phyloP scores from a whole-genome alignment of 106 monocot species.

The Triglochin maritima region DNA sequence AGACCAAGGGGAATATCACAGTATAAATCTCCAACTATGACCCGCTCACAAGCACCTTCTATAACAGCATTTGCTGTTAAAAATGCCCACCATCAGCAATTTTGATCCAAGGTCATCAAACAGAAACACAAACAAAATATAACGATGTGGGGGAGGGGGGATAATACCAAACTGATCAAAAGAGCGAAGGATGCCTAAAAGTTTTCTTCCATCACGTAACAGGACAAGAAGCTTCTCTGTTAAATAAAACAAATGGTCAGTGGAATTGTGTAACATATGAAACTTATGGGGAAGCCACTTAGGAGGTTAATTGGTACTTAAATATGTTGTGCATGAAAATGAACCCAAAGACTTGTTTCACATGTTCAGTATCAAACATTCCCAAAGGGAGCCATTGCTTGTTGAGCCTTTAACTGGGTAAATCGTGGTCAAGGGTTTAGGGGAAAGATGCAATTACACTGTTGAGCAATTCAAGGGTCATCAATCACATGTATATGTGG shows the following conservation, averaged over 20 bases:
- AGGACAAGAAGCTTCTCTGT: conserved; percentile 91
- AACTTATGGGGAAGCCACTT: not conserved
- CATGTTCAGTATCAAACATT: no score
- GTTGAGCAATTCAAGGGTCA: no score
- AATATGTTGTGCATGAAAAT: not conserved
- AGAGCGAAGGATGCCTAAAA: conserved; percentile 90
- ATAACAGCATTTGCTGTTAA: conserved; percentile 90
- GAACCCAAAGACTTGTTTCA: no score
- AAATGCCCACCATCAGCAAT: not conserved
- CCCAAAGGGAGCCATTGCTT: no score
- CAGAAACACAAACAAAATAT: no score
- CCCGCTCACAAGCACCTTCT: conserved; percentile 84
- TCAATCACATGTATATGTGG: no score
- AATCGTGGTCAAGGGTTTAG: no score
- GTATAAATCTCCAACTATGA: conserved; percentile 84
- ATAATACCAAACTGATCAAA: conserved; percentile 96
- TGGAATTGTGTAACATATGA: not conserved
- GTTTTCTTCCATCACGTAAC: conserved; percentile 85
- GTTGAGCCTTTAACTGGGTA: no score
- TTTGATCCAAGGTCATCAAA: not conserved
- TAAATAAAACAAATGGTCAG: conserved; percentile 1
- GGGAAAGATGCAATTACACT: no score
- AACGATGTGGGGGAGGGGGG: not conserved
- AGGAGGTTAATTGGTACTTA: not conserved
- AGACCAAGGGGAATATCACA: conserved; percentile 86